Conservation (phyloP, 2,329 filamentous ascomycete species). For the Falciphora oryzae region DNA sequence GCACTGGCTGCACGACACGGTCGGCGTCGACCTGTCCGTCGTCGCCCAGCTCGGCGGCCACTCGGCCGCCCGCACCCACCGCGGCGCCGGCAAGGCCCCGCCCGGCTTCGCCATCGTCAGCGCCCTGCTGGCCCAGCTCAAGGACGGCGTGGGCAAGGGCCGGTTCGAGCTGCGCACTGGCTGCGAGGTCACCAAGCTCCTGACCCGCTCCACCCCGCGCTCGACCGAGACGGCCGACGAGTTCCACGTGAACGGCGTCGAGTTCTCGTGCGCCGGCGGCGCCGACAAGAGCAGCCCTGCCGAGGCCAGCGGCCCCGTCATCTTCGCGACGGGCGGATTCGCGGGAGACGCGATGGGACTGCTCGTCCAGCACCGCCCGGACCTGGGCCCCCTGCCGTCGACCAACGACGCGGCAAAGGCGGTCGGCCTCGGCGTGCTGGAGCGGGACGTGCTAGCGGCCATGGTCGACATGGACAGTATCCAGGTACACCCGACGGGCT, state of each 20-base stretch:
- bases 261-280: neutral
- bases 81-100: constrained; percentile 48
- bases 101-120: constrained; percentile 55
- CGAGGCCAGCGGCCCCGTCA: constrained; percentile 42
- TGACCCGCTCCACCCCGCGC: constrained; percentile 21
- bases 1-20: constrained; percentile 50
- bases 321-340: constrained; percentile 58
- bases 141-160: constrained; percentile 21
- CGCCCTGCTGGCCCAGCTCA: constrained; percentile 45
- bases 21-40: constrained; percentile 51
- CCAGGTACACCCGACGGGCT: constrained; percentile 61
- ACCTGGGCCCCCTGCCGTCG: constrained; percentile 53
- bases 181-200: constrained; percentile 46
- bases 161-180: constrained; percentile 45
- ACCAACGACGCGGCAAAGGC: constrained; percentile 55
- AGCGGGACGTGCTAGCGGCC: constrained; percentile 30
- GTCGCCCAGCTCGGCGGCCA: constrained; percentile 58
- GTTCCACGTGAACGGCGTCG: neutral
- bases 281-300: neutral
- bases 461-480: constrained; percentile 50
- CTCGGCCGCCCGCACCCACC: constrained; percentile 48
- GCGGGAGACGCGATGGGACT: constrained; percentile 55
- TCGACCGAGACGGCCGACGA: neutral
- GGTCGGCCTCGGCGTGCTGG: constrained; percentile 42
- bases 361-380: constrained; percentile 49